These are phyloP conservation scores for Boletus insuetus DNA, from an alignment of 768 basidiomycete genomes.

Conservation along the genomic window DNA sequence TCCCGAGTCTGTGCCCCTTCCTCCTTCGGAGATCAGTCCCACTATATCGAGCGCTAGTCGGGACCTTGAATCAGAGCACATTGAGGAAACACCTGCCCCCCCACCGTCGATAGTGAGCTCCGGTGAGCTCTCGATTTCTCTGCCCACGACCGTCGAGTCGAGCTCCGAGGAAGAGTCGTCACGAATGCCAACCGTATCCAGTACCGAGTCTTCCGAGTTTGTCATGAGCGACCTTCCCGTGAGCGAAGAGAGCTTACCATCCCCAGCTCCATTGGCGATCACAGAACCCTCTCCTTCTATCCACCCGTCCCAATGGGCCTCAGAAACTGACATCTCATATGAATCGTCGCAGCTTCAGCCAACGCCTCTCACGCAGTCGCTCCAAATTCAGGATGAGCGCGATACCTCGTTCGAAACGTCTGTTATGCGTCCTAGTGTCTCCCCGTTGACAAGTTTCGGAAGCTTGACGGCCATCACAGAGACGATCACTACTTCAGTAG, in stretches of 20 bases:
- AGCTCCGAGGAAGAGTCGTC: conserved; percentile 32
- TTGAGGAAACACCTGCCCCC: conserved; percentile 5
- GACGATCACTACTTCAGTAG: conserved; percentile 26
- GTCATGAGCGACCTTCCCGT: conserved; percentile 24
- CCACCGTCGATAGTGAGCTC: conserved; percentile 21
- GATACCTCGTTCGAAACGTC: conserved; percentile 77
- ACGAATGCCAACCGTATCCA: conserved; percentile 39
- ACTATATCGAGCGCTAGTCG: conserved; percentile 19
- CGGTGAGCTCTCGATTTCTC: conserved; percentile 20
- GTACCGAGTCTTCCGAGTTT: conserved; percentile 40
- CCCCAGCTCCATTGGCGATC: conserved; percentile 34
- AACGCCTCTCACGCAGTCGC: conserved; percentile 58
- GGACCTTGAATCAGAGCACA: conserved; percentile 22
- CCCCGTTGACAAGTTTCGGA: conserved; percentile 32
- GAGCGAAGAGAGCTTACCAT: conserved; percentile 31
- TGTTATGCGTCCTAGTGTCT: conserved; percentile 59
- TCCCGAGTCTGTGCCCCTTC: conserved; percentile 38
- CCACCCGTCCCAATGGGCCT: conserved; percentile 51
- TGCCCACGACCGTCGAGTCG: conserved; percentile 32
- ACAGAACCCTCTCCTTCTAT: conserved; percentile 40
- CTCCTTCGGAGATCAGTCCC: conserved; percentile 34
- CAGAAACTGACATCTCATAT: conserved; percentile 66
- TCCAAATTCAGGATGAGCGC: conserved; percentile 51
- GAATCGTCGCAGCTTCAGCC: conserved; percentile 75
- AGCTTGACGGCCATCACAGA: conserved; percentile 36